phyloP scores from a whole-genome alignment of 2,329 filamentous ascomycete species.

The Fusarium coicis region DNA sequence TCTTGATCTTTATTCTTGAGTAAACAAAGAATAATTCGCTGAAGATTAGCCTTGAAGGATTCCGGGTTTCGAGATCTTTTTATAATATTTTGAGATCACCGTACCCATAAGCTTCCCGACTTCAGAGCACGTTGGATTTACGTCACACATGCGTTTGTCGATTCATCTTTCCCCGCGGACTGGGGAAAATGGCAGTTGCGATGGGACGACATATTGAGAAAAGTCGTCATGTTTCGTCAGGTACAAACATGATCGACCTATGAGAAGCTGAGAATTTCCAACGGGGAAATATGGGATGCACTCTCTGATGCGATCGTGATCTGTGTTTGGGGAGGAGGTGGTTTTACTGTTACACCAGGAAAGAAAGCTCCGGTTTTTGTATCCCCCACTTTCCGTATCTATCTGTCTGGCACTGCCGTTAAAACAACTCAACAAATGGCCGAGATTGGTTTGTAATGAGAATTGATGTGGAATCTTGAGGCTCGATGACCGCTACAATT shows the following conservation, averaged over 20 bases:
- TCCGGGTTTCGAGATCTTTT: neutral
- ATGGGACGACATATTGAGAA: neutral
- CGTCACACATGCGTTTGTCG: constrained; percentile 33
- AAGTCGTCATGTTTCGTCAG: constrained; percentile 26
- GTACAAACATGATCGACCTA: neutral
- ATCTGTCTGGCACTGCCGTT: neutral
- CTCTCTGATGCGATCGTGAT: constrained; percentile 3
- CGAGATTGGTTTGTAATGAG: constrained; percentile 6
- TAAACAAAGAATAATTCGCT: neutral
- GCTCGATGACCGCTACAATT: constrained; percentile 21
- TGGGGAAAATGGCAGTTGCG: neutral
- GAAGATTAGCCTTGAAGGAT: rapidly evolving
- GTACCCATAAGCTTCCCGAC: neutral
- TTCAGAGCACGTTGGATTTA: constrained; percentile 24
- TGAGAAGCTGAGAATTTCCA: constrained; percentile 2
- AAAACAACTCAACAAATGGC: neutral
- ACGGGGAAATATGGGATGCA: neutral
- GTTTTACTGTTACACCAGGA: constrained; percentile 1
- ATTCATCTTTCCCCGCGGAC: neutral
- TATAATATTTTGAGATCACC: neutral
- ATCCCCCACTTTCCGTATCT: constrained; percentile 8
- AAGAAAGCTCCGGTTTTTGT: constrained; percentile 13
- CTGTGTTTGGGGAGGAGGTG: neutral
- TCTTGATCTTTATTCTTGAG: neutral
- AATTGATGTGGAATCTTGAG: constrained; percentile 19